phyloP scores from a whole-genome alignment of 2,329 filamentous ascomycete species.

The Parasarocladium wereldwijsianum region DNA sequence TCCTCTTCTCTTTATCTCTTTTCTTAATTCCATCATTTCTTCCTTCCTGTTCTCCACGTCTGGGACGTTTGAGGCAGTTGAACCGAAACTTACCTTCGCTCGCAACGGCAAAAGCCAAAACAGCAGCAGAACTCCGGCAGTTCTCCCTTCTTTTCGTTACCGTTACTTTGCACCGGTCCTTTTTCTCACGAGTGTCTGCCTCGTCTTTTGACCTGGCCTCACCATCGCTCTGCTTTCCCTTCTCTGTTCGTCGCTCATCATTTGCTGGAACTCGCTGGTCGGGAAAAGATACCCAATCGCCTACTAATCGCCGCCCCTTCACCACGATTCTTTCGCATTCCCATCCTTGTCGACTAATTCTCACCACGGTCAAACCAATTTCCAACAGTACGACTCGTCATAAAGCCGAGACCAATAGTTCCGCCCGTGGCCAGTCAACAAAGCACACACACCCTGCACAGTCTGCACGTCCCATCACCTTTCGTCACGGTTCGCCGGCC shows the following conservation, averaged over 20 bases:
- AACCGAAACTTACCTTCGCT: too few relatives aligned
- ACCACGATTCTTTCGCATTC: neutral
- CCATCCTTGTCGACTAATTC: neutral
- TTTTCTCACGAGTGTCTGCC: constrained; percentile 3
- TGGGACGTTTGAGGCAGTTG: neutral
- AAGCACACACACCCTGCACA: too few relatives aligned
- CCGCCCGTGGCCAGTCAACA: too few relatives aligned
- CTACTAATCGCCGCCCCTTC: neutral
- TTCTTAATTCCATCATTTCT: constrained; percentile 6
- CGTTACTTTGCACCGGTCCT: neutral
- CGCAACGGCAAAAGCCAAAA: too few relatives aligned
- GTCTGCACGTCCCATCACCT: neutral
- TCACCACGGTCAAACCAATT: too few relatives aligned
- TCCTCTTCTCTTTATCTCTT: constrained; percentile 5
- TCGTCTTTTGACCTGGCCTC: constrained; percentile 8
- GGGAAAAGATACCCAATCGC: constrained; percentile 4
- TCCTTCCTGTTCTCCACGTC: constrained; percentile 6
- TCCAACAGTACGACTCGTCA: too few relatives aligned
- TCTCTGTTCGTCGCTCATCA: constrained; percentile 3
- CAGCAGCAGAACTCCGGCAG: too few relatives aligned
- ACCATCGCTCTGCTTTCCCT: constrained; percentile 6
- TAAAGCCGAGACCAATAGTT: too few relatives aligned
- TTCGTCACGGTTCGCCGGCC: neutral
- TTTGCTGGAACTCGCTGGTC: constrained; percentile 7
- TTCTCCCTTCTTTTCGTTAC: neutral